phyloP scores from a whole-genome alignment of 192 early-diverging fungal species.

The Rhizophagus clarus region DNA sequence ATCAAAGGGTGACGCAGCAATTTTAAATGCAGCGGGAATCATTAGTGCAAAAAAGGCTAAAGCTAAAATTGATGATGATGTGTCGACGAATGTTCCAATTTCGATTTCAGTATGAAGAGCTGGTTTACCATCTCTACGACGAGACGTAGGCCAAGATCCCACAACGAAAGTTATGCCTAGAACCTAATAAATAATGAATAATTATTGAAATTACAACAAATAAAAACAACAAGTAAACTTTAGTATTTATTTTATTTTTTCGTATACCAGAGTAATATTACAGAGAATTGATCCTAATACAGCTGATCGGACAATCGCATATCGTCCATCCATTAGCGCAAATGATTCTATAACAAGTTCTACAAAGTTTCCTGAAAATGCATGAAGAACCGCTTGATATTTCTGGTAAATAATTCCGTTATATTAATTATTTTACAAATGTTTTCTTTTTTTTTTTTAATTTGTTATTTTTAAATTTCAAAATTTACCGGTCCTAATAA shows the following conservation, averaged over 20 bases:
- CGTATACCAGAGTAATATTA: slow-evolving; percentile 81
- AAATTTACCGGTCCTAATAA: neutral
- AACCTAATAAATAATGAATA: slow-evolving; percentile 27
- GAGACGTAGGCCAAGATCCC: slow-evolving; percentile 64
- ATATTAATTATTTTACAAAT: too few relatives aligned
- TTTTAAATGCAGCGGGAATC: slow-evolving; percentile 61
- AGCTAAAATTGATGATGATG: slow-evolving; percentile 58
- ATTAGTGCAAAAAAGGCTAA: slow-evolving; percentile 60
- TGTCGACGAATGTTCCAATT: slow-evolving; percentile 48
- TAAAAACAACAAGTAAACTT: too few relatives aligned
- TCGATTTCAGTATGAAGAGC: neutral
- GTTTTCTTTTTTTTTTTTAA: too few relatives aligned
- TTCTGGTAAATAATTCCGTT: neutral
- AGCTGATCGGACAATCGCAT: slow-evolving; percentile 46
- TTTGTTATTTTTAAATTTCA: neutral
- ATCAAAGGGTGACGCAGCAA: slow-evolving; percentile 36
- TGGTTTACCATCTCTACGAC: slow-evolving; percentile 40
- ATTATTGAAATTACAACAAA: neutral
- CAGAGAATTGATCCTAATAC: slow-evolving; percentile 89
- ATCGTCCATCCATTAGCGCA: slow-evolving; percentile 33
- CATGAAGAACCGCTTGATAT: slow-evolving; percentile 37
- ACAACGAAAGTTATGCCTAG: slow-evolving; percentile 78
- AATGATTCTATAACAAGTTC: slow-evolving; percentile 40
- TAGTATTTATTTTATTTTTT: neutral
- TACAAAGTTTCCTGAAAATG: slow-evolving; percentile 42